Base-by-base conservation (phyloP, 2,329 filamentous ascomycete genomes). In the Neonectria neomacrospora region DNA sequence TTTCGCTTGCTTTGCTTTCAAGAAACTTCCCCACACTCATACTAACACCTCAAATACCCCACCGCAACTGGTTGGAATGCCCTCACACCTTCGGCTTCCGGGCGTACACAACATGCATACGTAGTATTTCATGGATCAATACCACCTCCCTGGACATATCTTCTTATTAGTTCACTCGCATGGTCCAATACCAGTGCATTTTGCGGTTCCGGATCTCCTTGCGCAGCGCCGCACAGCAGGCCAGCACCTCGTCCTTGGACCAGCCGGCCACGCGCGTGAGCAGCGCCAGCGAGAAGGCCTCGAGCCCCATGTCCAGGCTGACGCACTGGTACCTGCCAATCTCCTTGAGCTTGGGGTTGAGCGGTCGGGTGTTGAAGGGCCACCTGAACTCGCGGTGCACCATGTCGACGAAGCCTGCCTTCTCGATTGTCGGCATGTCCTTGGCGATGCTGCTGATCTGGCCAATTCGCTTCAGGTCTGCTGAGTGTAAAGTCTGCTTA, bases 391-490 rank as follows among this genome's bases (percentile, higher is more conserved):
- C 70, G 9, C 77, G 74, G 67, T 85, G 80, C 1, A 73, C 71
- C 0, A 88, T 79, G 65, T 86, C 78, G 51, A 77, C 75, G 67
- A 87, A 87, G 3, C 86, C 86, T 0, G 81, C 83, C n/a, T 82
- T 80, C 20, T 75, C 72, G 54, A 87, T 75, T 50, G 77, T 76
- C 18, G 66, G 53, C 32, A 66, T 71, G 14, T 68, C 56, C 30
- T 68, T 65, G 1, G 70, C 72, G 18, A 68, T 70, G 20, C 61
- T 64, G 10, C 55, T 54, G 12, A 76, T 64, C n/a, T n/a, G n/a
- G n/a, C n/a, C n/a, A n/a, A n/a, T n/a, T n/a, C 10, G 10, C 11
- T 14, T 8, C 9, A 8, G 5, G 8, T 37, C 16, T 1, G 14
- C 18, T 5, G 39, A 37, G 6, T n/a, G 2, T 32, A 18, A 12